A percentile compares a stretch with the other conserved stretches of the same genome.
phyloP scores from a whole-genome alignment of 1,284 basidiomycete genomes.

The Apiotrichum akiyoshidainum region DNA sequence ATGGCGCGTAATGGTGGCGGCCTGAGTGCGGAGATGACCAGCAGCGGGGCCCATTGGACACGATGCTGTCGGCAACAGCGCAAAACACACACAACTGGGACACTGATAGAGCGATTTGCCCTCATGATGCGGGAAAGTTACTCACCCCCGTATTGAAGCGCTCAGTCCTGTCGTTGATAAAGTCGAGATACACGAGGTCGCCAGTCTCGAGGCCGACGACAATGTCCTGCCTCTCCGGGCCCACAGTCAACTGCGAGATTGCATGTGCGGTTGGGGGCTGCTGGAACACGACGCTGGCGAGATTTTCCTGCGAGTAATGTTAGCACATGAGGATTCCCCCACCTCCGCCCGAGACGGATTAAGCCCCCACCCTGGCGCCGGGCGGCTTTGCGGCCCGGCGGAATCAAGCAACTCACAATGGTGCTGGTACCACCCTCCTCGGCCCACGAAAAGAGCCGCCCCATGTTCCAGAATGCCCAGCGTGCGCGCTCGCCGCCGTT shows the following conservation, averaged over 20 bases:
- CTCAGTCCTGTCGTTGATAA: constrained; percentile 67
- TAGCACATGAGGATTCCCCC: background rate
- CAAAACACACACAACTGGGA: too few relatives aligned
- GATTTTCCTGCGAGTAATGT: constrained; percentile 64
- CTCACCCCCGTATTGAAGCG: constrained; percentile 85
- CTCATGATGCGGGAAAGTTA: constrained; percentile 5
- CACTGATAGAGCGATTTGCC: too few relatives aligned
- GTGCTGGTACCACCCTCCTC: constrained; percentile 59
- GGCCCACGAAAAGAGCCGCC: constrained; percentile 75
- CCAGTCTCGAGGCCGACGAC: constrained; percentile 90
- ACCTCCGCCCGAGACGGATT: background rate
- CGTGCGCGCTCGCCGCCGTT: constrained; percentile 66
- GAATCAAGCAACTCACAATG: constrained; percentile 4
- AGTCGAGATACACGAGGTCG: constrained; percentile 85
- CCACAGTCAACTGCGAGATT: constrained; percentile 65
- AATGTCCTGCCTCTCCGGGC: constrained; percentile 74
- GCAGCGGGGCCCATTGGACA: too few relatives aligned
- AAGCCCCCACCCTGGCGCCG: too few relatives aligned
- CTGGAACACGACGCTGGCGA: constrained; percentile 80
- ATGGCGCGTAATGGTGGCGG: background rate
- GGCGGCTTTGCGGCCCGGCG: background rate
- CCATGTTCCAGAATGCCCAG: constrained; percentile 77
- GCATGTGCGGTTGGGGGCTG: constrained; percentile 83
- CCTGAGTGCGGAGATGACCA: too few relatives aligned
- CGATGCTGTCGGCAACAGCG: too few relatives aligned